These are phyloP conservation scores for Didymella exigua DNA, from an alignment of 2,329 filamentous ascomycete genomes.

Conservation along the genomic window DNA sequence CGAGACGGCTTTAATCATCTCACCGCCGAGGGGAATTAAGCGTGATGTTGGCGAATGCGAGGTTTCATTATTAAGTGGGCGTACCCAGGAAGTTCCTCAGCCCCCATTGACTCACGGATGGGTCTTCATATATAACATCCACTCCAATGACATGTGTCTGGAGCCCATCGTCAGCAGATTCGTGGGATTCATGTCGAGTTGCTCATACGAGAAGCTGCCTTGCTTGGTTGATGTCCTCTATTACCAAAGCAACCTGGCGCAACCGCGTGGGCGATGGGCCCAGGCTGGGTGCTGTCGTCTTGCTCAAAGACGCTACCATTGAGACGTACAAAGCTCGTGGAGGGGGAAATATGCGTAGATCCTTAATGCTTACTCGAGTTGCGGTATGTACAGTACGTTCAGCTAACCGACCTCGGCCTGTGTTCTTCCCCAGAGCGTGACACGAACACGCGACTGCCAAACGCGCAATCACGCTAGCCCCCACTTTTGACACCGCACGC, in stretches of 20 bases:
- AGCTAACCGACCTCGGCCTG: slow-evolving; percentile 6
- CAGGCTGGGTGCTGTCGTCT: neutral
- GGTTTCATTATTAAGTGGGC: neutral
- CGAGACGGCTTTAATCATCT: slow-evolving; percentile 53
- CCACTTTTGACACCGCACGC: neutral
- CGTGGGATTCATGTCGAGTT: too few relatives aligned
- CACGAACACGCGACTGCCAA: neutral
- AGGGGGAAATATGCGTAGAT: neutral
- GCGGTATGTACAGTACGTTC: neutral
- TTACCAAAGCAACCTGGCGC: slow-evolving; percentile 45
- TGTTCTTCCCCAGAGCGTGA: slow-evolving; percentile 5
- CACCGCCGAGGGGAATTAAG: slow-evolving; percentile 51
- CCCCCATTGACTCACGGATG: slow-evolving; percentile 48
- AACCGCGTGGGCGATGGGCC: slow-evolving; percentile 37
- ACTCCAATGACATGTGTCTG: slow-evolving; percentile 49
- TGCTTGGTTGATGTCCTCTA: slow-evolving; percentile 35
- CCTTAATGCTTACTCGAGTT: neutral
- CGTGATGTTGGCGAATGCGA: neutral
- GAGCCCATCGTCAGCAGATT: neutral
- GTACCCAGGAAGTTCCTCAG: slow-evolving; percentile 50
- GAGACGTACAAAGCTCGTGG: neutral
- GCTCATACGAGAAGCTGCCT: slow-evolving; percentile 34
- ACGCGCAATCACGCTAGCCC: neutral
- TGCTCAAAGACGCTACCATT: neutral
- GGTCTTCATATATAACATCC: slow-evolving; percentile 50